phyloP scores from a whole-genome alignment of 169 alveolate species.

The Cystoisospora suis region DNA sequence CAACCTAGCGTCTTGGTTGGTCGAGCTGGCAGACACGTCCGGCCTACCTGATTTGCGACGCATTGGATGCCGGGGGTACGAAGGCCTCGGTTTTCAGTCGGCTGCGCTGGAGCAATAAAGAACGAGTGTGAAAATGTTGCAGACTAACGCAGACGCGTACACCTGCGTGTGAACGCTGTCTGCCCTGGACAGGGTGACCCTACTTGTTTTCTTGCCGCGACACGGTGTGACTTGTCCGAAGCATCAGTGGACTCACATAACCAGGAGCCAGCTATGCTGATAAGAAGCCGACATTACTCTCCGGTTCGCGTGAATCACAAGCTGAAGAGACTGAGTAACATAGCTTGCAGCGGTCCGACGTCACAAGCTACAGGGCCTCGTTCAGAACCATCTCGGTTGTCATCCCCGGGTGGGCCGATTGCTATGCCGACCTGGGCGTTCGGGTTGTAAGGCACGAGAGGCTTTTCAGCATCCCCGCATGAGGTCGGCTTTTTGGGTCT shows the following conservation, averaged over 20 bases:
- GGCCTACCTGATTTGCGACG: neutral
- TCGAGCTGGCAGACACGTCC: neutral
- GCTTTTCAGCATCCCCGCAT: conserved; percentile 1
- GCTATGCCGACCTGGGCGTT: neutral
- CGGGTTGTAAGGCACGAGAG: conserved; percentile 5
- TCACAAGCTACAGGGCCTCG: neutral
- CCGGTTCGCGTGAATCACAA: neutral
- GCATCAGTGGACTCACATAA: no score
- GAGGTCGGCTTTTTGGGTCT: conserved; percentile 17
- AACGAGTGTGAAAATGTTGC: neutral
- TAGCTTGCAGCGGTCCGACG: neutral
- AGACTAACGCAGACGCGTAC: neutral
- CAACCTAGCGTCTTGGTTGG: no score
- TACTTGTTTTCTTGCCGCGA: no score
- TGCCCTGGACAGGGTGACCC: no score
- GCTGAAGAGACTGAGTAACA: neutral
- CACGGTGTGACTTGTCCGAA: no score
- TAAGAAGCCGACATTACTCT: no score
- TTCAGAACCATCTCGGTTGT: neutral
- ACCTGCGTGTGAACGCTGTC: neutral
- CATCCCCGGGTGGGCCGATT: neutral
- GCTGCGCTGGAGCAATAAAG: conserved; percentile 1
- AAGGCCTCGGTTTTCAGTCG: conserved; percentile 16
- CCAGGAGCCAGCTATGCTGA: no score
- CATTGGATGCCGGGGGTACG: neutral